Conservation (phyloP, 345 rosid species). For the Populus alba region DNA sequence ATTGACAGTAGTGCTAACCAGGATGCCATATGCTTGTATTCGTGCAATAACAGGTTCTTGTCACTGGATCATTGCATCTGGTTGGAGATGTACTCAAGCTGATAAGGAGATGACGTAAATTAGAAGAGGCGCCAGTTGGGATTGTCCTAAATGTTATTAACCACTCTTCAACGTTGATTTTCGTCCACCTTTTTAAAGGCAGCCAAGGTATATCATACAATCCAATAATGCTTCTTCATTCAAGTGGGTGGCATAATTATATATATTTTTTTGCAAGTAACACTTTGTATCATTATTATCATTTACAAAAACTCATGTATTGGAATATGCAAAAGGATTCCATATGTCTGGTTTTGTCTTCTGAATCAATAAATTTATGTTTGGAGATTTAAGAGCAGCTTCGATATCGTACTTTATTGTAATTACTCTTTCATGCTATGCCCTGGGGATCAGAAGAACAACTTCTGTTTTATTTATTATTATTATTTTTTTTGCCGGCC, state of each 20-base stretch:
- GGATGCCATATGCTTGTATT: background rate
- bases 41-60: slow-evolving; percentile 55
- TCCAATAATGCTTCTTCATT: background rate
- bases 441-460: background rate
- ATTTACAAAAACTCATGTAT: background rate
- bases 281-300: background rate
- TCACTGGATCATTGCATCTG: slow-evolving; percentile 79
- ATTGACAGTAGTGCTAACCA: slow-evolving; percentile 1
- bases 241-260: too few relatives aligned
- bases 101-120: slow-evolving; percentile 40
- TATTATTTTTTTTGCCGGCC: background rate
- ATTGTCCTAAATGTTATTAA: slow-evolving; percentile 5
- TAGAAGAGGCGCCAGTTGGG: background rate
- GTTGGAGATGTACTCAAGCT: slow-evolving; percentile 80
- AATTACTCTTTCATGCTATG: background rate
- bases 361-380: background rate
- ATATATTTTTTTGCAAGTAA: background rate
- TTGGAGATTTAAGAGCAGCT: background rate
- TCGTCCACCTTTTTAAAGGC: background rate
- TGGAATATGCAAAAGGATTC: background rate
- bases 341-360: background rate
- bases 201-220: background rate
- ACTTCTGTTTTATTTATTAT: background rate
- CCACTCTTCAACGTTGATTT: background rate
- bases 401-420: background rate